Conservation (phyloP, 164 flowering plant species). For the Cinnamomum micranthum region DNA sequence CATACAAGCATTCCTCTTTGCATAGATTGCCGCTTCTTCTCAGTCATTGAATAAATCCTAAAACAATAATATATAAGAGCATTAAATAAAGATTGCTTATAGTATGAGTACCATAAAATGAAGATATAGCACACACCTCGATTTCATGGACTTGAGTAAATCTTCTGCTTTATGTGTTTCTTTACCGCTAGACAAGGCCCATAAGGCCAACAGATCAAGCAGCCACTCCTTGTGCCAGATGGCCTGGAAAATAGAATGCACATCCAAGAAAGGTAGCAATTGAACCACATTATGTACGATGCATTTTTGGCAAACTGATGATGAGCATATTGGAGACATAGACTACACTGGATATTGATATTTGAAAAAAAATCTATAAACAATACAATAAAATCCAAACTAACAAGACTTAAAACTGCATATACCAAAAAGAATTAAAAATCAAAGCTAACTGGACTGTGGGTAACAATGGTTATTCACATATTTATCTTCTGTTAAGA, state of each 20-base stretch:
- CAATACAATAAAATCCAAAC: neutral
- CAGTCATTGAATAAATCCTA: slow-evolving; percentile 47
- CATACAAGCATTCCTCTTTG: slow-evolving; percentile 61
- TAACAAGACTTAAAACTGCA: neutral
- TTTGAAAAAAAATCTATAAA: too few species aligned
- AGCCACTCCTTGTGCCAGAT: slow-evolving; percentile 79
- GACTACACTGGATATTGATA: too few species aligned
- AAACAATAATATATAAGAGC: slow-evolving; percentile 5
- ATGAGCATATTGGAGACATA: neutral
- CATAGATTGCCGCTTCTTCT: slow-evolving; percentile 66
- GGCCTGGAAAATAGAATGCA: slow-evolving; percentile 31
- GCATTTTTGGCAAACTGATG: neutral
- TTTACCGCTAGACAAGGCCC: slow-evolving; percentile 63
- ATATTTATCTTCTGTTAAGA: neutral
- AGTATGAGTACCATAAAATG: neutral
- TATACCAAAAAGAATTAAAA: neutral
- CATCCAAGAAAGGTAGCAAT: neutral
- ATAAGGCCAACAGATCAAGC: slow-evolving; percentile 67
- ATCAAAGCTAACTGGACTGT: neutral
- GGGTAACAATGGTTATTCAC: neutral
- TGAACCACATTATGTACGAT: neutral
- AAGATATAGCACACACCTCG: slow-evolving; percentile 37
- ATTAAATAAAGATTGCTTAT: neutral
- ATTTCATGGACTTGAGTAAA: slow-evolving; percentile 52
- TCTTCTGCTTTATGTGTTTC: slow-evolving; percentile 53